A percentile compares a stretch with the other conserved stretches of the same genome.
Conservation (phyloP, 2,329 filamentous ascomycete genomes). For the Trichoderma lentiforme region DNA sequence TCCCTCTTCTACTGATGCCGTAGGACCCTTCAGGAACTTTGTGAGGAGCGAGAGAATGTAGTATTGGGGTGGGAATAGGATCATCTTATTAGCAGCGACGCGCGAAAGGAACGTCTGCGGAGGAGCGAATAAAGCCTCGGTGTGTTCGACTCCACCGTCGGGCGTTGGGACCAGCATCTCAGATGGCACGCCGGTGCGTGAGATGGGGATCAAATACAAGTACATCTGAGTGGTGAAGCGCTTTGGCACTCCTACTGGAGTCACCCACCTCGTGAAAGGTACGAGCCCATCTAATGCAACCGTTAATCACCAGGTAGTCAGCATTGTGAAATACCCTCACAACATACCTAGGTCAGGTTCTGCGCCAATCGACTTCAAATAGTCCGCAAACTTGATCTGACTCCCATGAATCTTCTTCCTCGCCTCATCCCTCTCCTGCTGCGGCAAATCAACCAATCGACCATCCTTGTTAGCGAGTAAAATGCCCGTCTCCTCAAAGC, state of each 20-base stretch:
- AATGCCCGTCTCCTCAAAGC: conserved; percentile 93
- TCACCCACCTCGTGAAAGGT: conserved; percentile 91
- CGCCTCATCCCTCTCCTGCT: conserved; percentile 60
- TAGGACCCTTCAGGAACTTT: conserved; percentile 44
- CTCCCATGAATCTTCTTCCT: conserved; percentile 67
- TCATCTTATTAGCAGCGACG: conserved; percentile 63
- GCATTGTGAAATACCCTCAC: background rate
- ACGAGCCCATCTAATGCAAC: conserved; percentile 55
- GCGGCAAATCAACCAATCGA: conserved; percentile 58
- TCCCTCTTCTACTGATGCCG: conserved; percentile 27
- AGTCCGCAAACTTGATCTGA: conserved; percentile 63
- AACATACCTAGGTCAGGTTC: conserved; percentile 61
- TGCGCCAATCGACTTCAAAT: conserved; percentile 55
- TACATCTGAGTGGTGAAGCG: conserved; percentile 98
- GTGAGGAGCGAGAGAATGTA: conserved; percentile 64
- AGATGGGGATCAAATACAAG: conserved; percentile 73
- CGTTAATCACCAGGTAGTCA: background rate
- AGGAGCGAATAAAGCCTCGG: conserved; percentile 73
- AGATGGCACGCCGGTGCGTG: conserved; percentile 37
- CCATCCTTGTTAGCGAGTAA: conserved; percentile 62
- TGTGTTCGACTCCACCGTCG: conserved; percentile 64
- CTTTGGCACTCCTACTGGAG: conserved; percentile 66
- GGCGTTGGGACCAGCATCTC: conserved; percentile 65
- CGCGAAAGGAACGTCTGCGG: conserved; percentile 66
- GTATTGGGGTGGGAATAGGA: conserved; percentile 87